Conservation (phyloP, 352 stramenopile species). For the Phytophthora palmivora region DNA sequence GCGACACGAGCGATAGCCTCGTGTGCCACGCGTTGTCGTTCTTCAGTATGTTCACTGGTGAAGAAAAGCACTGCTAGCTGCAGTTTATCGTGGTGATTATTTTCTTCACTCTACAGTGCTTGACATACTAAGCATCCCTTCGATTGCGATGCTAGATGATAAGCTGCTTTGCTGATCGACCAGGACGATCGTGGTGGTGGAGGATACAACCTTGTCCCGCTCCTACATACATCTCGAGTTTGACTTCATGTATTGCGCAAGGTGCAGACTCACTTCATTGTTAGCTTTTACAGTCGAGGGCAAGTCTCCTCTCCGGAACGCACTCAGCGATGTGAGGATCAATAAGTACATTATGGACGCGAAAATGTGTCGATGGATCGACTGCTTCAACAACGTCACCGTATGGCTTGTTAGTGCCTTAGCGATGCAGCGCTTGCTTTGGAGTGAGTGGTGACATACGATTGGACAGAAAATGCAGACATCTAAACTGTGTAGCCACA, state of each 20-base stretch:
- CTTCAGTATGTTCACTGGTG: background rate
- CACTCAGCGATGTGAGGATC: slow-evolving; percentile 9
- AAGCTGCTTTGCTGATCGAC: background rate
- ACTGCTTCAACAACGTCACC: too few relatives aligned
- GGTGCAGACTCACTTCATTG: background rate
- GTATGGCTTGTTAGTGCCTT: too few relatives aligned
- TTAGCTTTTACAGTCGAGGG: slow-evolving; percentile 9
- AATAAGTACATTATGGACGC: background rate
- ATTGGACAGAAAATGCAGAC: too few relatives aligned
- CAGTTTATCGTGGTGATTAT: background rate
- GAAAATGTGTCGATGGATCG: slow-evolving; percentile 6
- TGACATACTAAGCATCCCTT: background rate
- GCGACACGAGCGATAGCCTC: background rate
- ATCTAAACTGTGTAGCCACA: background rate
- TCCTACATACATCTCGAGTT: slow-evolving; percentile 20
- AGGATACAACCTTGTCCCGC: slow-evolving; percentile 7
- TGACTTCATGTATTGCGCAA: background rate
- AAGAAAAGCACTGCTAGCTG: background rate
- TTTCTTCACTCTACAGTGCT: too few relatives aligned
- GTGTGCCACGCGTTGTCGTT: background rate
- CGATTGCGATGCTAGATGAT: background rate
- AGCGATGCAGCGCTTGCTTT: slow-evolving; percentile 8
- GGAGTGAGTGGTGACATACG: background rate
- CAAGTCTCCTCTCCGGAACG: slow-evolving; percentile 3
- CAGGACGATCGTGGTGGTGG: background rate